Evolutionary conservation across 139 green algal species (phyloP), one percentile per base, ranked within the genome.

Genomic region (Chlamydomonas incerta): DNA sequence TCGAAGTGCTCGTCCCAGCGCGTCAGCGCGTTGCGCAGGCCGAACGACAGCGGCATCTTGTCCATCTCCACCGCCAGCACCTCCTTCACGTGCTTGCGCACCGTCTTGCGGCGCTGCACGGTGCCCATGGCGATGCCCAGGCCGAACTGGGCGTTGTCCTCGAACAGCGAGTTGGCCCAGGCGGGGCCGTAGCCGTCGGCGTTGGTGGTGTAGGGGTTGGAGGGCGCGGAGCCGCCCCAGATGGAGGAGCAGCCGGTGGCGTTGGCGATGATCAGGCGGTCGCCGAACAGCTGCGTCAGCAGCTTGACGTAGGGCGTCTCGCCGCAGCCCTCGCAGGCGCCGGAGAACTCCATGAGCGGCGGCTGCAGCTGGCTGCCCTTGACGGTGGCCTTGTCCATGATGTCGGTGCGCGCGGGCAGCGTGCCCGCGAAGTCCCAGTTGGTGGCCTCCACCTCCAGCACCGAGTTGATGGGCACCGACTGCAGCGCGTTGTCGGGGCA

Each of bases 81-180:
- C 34, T 87, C 86, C 14, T 31, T 8, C 72, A 87, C 86, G 72
- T 81, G 66, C 26, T 67, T 28, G 72, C 41, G 65, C 87, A 90
- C 62, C 23, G 82, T 66, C 18, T 73, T 71, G 50, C 92, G 88
- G 47, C 92, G 88, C 87, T 93, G 90, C 68, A 91, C 87, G 29
- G 91, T 71, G 58, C 90, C 92, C 81, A 89, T 90, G 37, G 71
- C 66, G 37, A 94, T 94, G 81, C 92, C 92, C 20, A 93, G 86
- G 34, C 90, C 92, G 80, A 93, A 94, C 87, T 93, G 89, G 13
- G 86, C 72, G 69, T 88, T 88, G 82, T 90, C 87, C 88, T 94
- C 92, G 58, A 94, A 94, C 81, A 94, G 88, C 5, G 81, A 89
- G 90, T 94, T 94, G 85, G 90, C 92, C 92, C 92, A 94, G 24